These are phyloP conservation scores for Boletus speciosus DNA, from an alignment of 768 basidiomycete genomes.

Conservation along the genomic window DNA sequence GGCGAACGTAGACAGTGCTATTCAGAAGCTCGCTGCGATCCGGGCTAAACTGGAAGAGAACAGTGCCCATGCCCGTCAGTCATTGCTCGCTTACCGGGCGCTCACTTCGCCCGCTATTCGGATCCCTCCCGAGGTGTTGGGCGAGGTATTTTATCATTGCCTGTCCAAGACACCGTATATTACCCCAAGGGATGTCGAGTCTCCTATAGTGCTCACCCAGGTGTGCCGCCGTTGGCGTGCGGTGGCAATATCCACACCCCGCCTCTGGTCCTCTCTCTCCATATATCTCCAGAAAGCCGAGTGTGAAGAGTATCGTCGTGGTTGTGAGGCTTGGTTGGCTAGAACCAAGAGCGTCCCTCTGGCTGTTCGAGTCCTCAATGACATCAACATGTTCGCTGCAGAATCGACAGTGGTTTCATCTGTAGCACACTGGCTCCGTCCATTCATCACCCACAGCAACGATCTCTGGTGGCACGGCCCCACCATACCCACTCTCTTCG, in stretches of 20 bases:
- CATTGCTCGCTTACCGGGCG: constrained; percentile 23
- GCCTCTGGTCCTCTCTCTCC: constrained; percentile 31
- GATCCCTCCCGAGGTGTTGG: constrained; percentile 30
- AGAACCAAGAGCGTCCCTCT: constrained; percentile 29
- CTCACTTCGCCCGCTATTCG: constrained; percentile 17
- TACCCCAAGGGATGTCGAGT: constrained; percentile 16
- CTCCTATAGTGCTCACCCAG: constrained; percentile 26
- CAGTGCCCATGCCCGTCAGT: constrained; percentile 15
- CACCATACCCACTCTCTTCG: constrained; percentile 19
- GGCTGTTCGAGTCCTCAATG: constrained; percentile 25
- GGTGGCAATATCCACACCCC: constrained; percentile 30
- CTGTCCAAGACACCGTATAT: constrained; percentile 24
- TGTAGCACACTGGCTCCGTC: constrained; percentile 22
- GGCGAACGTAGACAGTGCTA: constrained; percentile 10
- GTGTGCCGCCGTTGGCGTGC: constrained; percentile 32
- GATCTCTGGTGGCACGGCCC: constrained; percentile 35
- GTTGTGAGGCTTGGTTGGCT: constrained; percentile 25
- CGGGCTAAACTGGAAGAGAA: constrained; percentile 18
- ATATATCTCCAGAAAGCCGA: constrained; percentile 15
- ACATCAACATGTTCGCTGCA: constrained; percentile 12
- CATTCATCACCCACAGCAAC: constrained; percentile 17
- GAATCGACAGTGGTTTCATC: constrained; percentile 3
- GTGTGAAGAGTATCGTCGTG: constrained; percentile 9
- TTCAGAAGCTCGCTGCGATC: constrained; percentile 18
- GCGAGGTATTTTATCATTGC: constrained; percentile 30